Conservation (phyloP, 441 rosid genomes). For the Pelargonium fulgidum region DNA sequence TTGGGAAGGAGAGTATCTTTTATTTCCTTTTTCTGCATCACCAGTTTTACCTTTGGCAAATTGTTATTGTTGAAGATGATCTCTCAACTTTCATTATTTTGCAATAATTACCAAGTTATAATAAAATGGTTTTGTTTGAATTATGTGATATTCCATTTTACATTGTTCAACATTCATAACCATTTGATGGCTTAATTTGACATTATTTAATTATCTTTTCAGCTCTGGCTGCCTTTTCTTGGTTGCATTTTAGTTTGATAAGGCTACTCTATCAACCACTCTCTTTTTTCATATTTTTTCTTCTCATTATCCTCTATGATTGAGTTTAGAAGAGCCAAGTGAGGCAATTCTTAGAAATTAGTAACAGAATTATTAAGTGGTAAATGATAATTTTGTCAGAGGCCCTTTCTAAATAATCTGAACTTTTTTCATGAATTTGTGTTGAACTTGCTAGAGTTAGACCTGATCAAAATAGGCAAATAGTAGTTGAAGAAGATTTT, state of each 20-base stretch:
- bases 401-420: too few relatives aligned
- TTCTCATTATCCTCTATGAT: not conserved
- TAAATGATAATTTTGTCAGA: too few relatives aligned
- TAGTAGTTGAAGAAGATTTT: not conserved
- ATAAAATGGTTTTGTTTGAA: too few relatives aligned
- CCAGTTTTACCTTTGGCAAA: not conserved
- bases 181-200: not conserved
- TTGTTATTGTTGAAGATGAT: not conserved
- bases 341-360: not conserved
- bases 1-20: too few relatives aligned
- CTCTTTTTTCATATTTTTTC: not conserved
- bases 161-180: too few relatives aligned
- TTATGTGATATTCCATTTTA: too few relatives aligned
- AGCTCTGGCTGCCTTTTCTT: not conserved
- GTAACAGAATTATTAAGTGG: too few relatives aligned
- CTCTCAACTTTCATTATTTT: not conserved
- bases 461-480: not conserved
- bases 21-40: not conserved
- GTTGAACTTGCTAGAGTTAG: not conserved
- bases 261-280: not conserved
- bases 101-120: not conserved
- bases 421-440: not conserved
- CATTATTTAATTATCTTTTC: not conserved
- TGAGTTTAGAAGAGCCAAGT: not conserved
- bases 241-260: not conserved